Base-by-base conservation (phyloP, 1,284 basidiomycete species). In the Ustilago cynodontis region DNA sequence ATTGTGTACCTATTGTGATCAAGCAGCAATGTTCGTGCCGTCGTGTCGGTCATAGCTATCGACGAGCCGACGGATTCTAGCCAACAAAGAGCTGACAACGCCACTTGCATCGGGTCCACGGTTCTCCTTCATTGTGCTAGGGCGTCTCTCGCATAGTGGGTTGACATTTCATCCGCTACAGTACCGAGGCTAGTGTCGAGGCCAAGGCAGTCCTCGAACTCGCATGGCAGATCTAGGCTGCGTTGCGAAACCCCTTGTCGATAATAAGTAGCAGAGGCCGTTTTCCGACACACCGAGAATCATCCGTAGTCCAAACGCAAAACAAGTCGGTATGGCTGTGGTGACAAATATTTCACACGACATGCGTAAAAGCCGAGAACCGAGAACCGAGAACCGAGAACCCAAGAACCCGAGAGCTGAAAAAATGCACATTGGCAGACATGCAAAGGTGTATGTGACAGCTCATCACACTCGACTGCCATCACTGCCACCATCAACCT, bases 211-310 rank as follows among this genome's bases (percentile, higher is more conserved):
- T 37, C 8, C 8, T 37, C 35, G n/a, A 43, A 20, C 41, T 7
- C n/a, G 18, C 10, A 43, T 43, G 20, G 20, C 41, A 20, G n/a
- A 43, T n/a, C 41, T 43, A 20, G 3, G 43, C 8, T 45, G 43
- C 43, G 8, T 20, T 22, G 43, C 43, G 22, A n/a, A n/a, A n/a
- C n/a, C n/a, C n/a, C n/a, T n/a, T n/a, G n/a, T n/a, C n/a, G n/a
- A n/a, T 45, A n/a, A 45, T n/a, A 45, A n/a, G 10, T 3, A 7
- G 22, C 22, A n/a, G 18, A 45, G n/a, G 22, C 2, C 22, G n/a
- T 45, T 45, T 45, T n/a, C 43, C n/a, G 43, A 45, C 43, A 45
- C 43, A 45, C n/a, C 43, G 43, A 45, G 43, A 22, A 45, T 45
- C 43, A 45, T 3, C 43, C 43, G 14, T 37, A 11, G 9, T 37